Base-by-base conservation (phyloP, 2,329 filamentous ascomycete species). In the Sporothrix protearum region DNA sequence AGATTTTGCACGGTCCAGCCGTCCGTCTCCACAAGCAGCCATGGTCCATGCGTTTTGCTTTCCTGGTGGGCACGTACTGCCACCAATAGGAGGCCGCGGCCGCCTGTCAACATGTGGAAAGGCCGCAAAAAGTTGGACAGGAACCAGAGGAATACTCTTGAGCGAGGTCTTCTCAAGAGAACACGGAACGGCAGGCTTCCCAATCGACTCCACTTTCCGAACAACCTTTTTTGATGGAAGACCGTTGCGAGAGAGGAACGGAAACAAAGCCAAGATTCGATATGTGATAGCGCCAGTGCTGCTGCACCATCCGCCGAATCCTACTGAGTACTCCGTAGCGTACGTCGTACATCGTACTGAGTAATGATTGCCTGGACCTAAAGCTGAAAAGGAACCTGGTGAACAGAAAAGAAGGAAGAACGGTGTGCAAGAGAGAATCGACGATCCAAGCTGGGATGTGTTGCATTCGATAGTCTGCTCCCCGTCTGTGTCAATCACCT, bases 1-100 rank as follows among this genome's bases (percentile, higher is more conserved):
- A 69, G 68, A 69, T 69, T 39, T 49, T n/a, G 68, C 68, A 69
- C 68, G 39, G 68, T 55, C 68, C 53, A 69, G 49, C 66, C 33
- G 64, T 49, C 25, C 10, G 19, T 14, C 25, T 33, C 63, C 63
- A 39, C 22, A 28, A n/a, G 39, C 22, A 19, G 25, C 57, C 57
- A 63, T 63, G 57, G 57, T 42, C 57, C 57, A 63, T 63, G 57
- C 57, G 14, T 28, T 25, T 53, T 51, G 19, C 19, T 51, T 47
- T 47, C n/a, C n/a, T 47, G 10, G 42, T 49, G 45, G 45, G 49
- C 8, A 5, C 12, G 12, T n/a, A n/a, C n/a, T n/a, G n/a, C n/a
- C n/a, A 9, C 36, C 59, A 64, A 64, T 64, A 64, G 22, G 59
- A 64, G n/a, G 12, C 36, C 36, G 14, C 36, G 59, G 59, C 12